Conservation (phyloP, 169 alveolate genomes). For the Plasmodium berghei region DNA sequence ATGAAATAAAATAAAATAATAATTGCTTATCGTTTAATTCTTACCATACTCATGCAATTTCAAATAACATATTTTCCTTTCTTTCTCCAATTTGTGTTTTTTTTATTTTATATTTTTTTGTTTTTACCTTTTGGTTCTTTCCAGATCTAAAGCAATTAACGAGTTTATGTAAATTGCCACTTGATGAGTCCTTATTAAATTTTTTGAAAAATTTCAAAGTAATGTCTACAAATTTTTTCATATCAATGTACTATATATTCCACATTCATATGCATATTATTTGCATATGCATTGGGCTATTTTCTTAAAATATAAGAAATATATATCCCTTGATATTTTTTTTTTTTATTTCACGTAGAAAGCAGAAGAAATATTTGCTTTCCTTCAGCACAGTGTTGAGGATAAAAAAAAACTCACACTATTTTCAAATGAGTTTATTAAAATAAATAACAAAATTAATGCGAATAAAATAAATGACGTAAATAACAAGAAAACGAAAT, state of each 20-base stretch:
- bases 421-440: conserved; percentile 72
- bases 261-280: neutral
- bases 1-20: too few species aligned
- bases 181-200: conserved; percentile 59
- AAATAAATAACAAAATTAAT: conserved; percentile 49
- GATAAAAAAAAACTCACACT: conserved; percentile 49
- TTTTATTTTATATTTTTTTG: neutral
- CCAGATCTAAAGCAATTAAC: conserved; percentile 66
- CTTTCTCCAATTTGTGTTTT: neutral
- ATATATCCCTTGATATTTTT: neutral
- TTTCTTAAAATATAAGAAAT: neutral
- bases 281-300: neutral
- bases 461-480: conserved; percentile 3
- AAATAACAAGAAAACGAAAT: neutral
- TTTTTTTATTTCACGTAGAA: neutral
- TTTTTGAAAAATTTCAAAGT: conserved; percentile 67
- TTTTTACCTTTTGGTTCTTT: neutral
- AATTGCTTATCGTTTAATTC: too few species aligned
- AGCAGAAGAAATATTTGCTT: conserved; percentile 72
- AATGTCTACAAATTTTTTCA: neutral
- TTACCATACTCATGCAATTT: too few species aligned
- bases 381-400: conserved; percentile 72
- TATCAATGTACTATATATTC: neutral
- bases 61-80: too few species aligned
- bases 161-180: conserved; percentile 55